These are phyloP conservation scores for Hypoxylon crocopeplum DNA, from an alignment of 495 filamentous ascomycete genomes.

Conservation along the genomic window DNA sequence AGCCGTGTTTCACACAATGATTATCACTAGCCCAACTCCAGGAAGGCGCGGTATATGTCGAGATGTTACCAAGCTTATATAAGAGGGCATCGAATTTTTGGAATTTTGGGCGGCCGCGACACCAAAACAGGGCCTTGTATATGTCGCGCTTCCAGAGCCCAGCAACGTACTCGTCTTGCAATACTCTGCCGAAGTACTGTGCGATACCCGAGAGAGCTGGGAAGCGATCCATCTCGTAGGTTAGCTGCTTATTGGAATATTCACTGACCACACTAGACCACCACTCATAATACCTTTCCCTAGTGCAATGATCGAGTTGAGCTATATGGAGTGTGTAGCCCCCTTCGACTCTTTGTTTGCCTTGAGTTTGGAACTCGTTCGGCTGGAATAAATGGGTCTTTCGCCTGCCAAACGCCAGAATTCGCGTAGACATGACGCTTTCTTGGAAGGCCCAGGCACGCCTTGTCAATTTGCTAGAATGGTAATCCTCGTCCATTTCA, in stretches of 20 bases:
- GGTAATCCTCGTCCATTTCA: background rate
- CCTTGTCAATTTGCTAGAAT: background rate
- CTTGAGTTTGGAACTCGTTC: too few relatives aligned
- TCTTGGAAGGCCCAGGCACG: background rate
- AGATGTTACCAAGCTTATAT: background rate
- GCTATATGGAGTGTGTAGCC: too few relatives aligned
- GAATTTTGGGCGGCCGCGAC: background rate
- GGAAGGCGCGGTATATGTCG: background rate
- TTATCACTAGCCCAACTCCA: background rate
- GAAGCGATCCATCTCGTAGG: background rate
- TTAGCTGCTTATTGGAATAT: background rate
- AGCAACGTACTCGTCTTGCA: background rate
- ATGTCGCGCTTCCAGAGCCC: background rate
- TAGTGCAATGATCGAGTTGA: too few relatives aligned
- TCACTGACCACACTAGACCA: background rate
- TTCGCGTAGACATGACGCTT: background rate
- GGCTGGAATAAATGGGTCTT: background rate
- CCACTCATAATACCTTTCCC: background rate
- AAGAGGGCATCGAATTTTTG: background rate
- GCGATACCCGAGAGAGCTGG: background rate
- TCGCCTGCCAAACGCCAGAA: background rate
- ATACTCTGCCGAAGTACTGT: background rate
- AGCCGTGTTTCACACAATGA: background rate
- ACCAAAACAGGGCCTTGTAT: background rate
- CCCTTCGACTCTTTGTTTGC: background rate